These are phyloP conservation scores for Monilinia fructicola DNA, from an alignment of 2,329 filamentous ascomycete genomes.

Conservation along the genomic window DNA sequence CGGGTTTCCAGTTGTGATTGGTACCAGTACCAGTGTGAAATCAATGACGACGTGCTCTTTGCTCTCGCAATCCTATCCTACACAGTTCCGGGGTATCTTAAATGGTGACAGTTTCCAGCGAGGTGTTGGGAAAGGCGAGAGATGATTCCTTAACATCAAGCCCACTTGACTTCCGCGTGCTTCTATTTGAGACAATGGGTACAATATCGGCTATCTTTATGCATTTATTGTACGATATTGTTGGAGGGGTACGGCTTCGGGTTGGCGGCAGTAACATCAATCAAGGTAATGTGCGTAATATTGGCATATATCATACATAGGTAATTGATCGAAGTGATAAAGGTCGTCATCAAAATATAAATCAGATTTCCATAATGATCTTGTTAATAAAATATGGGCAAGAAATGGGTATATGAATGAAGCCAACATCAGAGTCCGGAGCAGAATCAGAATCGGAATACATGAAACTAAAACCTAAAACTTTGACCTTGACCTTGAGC, in stretches of 20 bases:
- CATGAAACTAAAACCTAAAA: slow-evolving; percentile 5
- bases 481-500: background rate
- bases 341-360: background rate
- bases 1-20: background rate
- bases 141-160: background rate
- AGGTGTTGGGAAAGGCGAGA: slow-evolving; percentile 1
- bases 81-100: background rate
- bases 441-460: background rate
- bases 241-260: slow-evolving; percentile 20
- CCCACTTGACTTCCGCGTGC: slow-evolving; percentile 4
- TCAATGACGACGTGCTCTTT: slow-evolving; percentile 6
- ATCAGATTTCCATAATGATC: background rate
- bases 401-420: slow-evolving; percentile 2
- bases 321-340: background rate
- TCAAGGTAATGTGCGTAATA: slow-evolving; percentile 5
- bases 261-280: slow-evolving; percentile 17
- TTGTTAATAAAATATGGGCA: background rate
- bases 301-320: slow-evolving; percentile 10
- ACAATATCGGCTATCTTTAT: background rate
- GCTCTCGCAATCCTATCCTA: background rate
- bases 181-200: slow-evolving; percentile 16
- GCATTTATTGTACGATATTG: slow-evolving; percentile 19
- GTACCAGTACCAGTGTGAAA: background rate
- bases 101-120: background rate
- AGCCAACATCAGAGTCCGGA: background rate